Percentiles rank a stretch among this genome's conserved stretches.
Conservation (phyloP, 805 yeast species). For the Brettanomyces anomalus region DNA sequence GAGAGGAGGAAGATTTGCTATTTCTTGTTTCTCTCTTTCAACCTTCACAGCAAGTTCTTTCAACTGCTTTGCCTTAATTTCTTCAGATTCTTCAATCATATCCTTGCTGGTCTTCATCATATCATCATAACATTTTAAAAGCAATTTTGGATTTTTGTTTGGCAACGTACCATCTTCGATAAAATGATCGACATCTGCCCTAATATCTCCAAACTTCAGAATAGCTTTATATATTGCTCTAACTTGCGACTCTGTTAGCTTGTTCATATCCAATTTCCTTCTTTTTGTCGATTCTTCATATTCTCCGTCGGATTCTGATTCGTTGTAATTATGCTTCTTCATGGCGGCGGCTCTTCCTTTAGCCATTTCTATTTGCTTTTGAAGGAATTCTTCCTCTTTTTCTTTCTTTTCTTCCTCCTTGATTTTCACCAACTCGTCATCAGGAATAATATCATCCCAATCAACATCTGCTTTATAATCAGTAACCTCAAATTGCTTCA, state of each 20-base stretch:
- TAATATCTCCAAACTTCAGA: conserved; percentile 71
- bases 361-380: conserved; percentile 84
- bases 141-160: conserved; percentile 70
- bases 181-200: conserved; percentile 71
- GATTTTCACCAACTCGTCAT: conserved; percentile 77
- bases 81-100: conserved; percentile 56
- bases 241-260: conserved; percentile 76
- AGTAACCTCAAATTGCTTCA: conserved; percentile 95
- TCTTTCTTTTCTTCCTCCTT: conserved; percentile 87
- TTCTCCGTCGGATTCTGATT: conserved; percentile 30
- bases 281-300: conserved; percentile 23
- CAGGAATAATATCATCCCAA: conserved; percentile 99
- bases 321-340: conserved; percentile 38
- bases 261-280: conserved; percentile 33
- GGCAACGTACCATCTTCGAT: conserved; percentile 86
- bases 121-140: conserved; percentile 71
- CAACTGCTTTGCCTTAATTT: conserved; percentile 44
- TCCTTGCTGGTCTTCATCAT: conserved; percentile 53
- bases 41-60: conserved; percentile 56
- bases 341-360: conserved; percentile 67
- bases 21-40: conserved; percentile 38
- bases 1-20: conserved; percentile 20
- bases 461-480: conserved; percentile 97
- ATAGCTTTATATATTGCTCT: conserved; percentile 80
- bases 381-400: conserved; percentile 76